phyloP scores from a whole-genome alignment of 1,284 basidiomycete species.

The Rhizopogon hawkerae region DNA sequence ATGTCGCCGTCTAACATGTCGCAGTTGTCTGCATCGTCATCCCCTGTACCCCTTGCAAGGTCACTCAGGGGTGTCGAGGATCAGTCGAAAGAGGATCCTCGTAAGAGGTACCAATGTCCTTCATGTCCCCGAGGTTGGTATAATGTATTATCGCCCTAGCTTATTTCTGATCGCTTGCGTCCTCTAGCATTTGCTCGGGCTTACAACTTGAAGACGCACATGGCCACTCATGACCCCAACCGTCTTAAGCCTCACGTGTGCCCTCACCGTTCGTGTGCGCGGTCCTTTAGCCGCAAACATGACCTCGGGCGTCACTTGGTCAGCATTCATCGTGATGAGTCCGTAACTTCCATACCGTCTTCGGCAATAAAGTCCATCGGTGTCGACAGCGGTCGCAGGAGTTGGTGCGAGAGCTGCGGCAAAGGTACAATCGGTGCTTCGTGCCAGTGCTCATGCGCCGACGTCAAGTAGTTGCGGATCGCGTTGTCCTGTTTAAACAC shows the following conservation, averaged over 20 bases:
- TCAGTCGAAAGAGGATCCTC: constrained; percentile 48
- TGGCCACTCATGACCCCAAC: constrained; percentile 84
- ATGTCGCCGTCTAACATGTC: constrained; percentile 52
- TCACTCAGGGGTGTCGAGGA: constrained; percentile 30
- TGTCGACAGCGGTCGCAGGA: constrained; percentile 49
- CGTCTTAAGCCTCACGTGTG: constrained; percentile 79
- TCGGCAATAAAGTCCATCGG: constrained; percentile 45
- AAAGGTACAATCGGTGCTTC: constrained; percentile 56
- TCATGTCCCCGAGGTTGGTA: constrained; percentile 60
- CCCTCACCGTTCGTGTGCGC: constrained; percentile 70
- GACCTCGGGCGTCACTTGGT: constrained; percentile 80
- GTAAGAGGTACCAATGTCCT: constrained; percentile 68
- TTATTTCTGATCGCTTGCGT: constrained; percentile 8
- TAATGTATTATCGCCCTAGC: constrained; percentile 4
- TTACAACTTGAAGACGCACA: constrained; percentile 85
- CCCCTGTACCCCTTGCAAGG: constrained; percentile 34
- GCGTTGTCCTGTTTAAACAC: constrained; percentile 3
- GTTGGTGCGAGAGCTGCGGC: constrained; percentile 70
- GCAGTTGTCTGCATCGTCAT: constrained; percentile 37
- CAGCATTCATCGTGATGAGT: constrained; percentile 74
- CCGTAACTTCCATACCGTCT: constrained; percentile 33
- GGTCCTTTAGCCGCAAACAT: constrained; percentile 85
- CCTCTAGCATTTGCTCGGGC: constrained; percentile 74
- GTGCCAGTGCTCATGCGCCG: constrained; percentile 53
- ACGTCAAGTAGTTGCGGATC: constrained; percentile 46